These are phyloP conservation scores for Globisporangium rhizosaccharum DNA, from an alignment of 352 stramenopile species.

Conservation along the genomic window DNA sequence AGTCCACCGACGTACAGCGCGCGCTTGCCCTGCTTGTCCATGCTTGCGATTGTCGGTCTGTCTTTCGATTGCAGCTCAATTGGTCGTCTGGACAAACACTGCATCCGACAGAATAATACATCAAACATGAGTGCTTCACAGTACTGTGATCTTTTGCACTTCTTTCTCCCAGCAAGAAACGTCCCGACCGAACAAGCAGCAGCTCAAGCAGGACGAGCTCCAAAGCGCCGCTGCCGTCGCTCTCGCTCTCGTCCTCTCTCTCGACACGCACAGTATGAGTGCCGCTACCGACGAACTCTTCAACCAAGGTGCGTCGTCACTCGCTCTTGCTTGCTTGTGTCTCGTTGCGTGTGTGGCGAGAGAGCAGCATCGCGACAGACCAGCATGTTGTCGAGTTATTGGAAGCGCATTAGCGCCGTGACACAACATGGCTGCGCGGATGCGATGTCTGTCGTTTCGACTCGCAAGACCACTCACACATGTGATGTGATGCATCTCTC, in stretches of 20 bases:
- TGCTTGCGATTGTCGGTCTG: constrained; percentile 13
- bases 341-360: background rate
- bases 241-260: background rate
- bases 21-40: constrained; percentile 53
- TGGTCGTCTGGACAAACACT: background rate
- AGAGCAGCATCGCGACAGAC: too few species aligned
- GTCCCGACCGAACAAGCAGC: too few species aligned
- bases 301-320: constrained; percentile 58
- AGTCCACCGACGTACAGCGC: constrained; percentile 90
- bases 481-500: background rate
- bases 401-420: too few species aligned
- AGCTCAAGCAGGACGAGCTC: too few species aligned
- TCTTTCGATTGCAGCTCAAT: background rate
- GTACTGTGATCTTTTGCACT: too few species aligned
- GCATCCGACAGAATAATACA: too few species aligned
- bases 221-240: background rate
- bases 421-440: too few species aligned
- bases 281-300: constrained; percentile 77
- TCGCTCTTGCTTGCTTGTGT: background rate
- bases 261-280: constrained; percentile 41
- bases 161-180: too few species aligned
- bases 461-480: background rate
- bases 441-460: background rate
- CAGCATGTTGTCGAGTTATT: too few species aligned
- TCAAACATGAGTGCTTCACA: too few species aligned